A percentile compares a stretch with the other conserved stretches of the same genome.
These are phyloP conservation scores for Leishmania lainsoni DNA, from an alignment of 208 protist species.

Conservation along the genomic window DNA sequence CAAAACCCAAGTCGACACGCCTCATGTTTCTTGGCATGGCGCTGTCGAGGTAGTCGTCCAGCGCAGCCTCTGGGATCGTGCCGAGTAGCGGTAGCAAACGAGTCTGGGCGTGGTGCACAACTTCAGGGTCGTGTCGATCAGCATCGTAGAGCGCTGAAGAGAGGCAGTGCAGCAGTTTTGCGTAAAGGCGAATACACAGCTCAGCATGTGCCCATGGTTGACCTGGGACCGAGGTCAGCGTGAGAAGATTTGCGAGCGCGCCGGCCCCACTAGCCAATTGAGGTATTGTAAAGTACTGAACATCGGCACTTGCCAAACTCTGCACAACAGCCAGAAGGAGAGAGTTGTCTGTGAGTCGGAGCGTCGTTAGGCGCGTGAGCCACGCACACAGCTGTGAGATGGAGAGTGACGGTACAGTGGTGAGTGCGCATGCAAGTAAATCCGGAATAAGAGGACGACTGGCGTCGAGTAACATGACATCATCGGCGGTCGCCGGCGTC, in stretches of 20 bases:
- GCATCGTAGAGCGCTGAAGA: constrained; percentile 14
- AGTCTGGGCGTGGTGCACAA: constrained; percentile 3
- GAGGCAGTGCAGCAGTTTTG: constrained; percentile 12
- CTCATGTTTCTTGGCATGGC: not conserved
- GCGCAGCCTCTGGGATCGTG: constrained; percentile 27
- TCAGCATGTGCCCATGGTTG: constrained; percentile 20
- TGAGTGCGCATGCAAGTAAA: constrained; percentile 20
- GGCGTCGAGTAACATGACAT: constrained; percentile 8
- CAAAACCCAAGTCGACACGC: not conserved
- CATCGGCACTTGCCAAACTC: constrained; percentile 8
- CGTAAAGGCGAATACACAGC: constrained; percentile 17
- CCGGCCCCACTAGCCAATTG: constrained; percentile 46
- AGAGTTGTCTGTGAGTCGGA: constrained; percentile 36
- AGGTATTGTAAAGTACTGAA: constrained; percentile 18
- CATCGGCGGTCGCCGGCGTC: not conserved
- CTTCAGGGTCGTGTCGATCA: constrained; percentile 9
- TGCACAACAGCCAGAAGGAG: constrained; percentile 35
- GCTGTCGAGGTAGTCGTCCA: constrained; percentile 18
- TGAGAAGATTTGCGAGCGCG: constrained; percentile 14
- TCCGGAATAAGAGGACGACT: constrained; percentile 23
- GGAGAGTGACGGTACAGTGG: constrained; percentile 33
- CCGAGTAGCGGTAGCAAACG: constrained; percentile 27
- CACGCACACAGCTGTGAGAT: constrained; percentile 57
- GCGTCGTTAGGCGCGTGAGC: constrained; percentile 43
- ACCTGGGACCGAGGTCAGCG: not conserved